Evolutionary conservation across 2,329 filamentous ascomycete species (phyloP).

Genomic region (Beauveria sp.): DNA sequence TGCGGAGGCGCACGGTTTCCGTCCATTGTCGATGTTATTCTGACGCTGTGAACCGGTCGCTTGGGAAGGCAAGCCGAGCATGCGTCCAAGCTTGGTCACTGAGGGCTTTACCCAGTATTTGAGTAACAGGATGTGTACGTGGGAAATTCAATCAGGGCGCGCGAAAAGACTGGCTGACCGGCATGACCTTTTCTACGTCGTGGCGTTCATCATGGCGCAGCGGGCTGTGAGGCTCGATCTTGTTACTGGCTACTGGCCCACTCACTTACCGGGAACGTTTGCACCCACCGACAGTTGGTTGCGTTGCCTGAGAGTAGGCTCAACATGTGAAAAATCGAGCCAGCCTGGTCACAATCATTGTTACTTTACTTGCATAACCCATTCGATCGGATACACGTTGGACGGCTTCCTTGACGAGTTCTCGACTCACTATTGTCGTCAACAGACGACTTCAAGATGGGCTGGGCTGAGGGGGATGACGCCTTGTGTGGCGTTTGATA

Average conservation of each 20-base stretch:
- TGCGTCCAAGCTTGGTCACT: not conserved
- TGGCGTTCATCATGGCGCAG: not conserved
- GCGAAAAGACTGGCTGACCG: too few species aligned
- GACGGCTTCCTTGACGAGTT: not conserved
- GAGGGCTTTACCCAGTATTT: not conserved
- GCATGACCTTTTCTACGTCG: not conserved
- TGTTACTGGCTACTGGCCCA: not conserved
- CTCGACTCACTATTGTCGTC: not conserved
- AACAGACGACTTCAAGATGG: not conserved
- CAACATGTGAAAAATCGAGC: too few species aligned
- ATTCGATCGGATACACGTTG: not conserved
- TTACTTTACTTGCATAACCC: too few species aligned
- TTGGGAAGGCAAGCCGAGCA: not conserved
- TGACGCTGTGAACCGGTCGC: not conserved
- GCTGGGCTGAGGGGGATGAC: not conserved
- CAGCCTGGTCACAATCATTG: too few species aligned
- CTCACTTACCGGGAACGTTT: too few species aligned
- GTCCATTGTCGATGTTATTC: not conserved
- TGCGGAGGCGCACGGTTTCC: conserved; percentile 26
- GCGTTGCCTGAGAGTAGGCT: too few species aligned
- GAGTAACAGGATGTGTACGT: not conserved
- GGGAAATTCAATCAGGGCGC: not conserved
- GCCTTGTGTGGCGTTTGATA: not conserved
- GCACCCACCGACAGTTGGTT: too few species aligned
- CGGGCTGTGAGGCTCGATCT: conserved; percentile 4